Evolutionary conservation across 352 stramenopile species (phyloP).

Genomic region (Globisporangium spinosum): DNA sequence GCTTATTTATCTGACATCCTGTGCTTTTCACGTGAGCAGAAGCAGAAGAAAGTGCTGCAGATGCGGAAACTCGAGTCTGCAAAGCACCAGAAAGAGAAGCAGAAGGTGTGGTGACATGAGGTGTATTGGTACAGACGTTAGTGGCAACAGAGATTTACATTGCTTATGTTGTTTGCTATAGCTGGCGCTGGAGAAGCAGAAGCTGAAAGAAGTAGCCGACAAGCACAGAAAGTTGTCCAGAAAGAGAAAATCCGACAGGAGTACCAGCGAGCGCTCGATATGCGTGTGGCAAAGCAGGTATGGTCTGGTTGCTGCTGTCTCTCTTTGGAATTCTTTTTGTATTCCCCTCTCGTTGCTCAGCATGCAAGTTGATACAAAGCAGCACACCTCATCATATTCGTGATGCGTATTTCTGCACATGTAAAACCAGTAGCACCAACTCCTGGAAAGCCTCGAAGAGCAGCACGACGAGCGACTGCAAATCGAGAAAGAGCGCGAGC

Average conservation of each 20-base stretch:
- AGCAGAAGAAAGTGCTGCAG: slow-evolving; percentile 46
- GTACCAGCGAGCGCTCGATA: slow-evolving; percentile 31
- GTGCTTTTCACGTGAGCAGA: slow-evolving; percentile 23
- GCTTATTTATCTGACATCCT: not conserved
- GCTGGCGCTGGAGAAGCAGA: slow-evolving; percentile 39
- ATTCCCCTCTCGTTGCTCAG: not conserved
- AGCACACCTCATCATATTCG: not conserved
- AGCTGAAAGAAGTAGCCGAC: slow-evolving; percentile 39
- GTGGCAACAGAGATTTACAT: not conserved
- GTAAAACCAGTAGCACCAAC: slow-evolving; percentile 31
- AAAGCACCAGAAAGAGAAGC: slow-evolving; percentile 48
- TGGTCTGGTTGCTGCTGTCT: not conserved
- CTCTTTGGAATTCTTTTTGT: not conserved
- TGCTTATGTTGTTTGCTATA: slow-evolving; percentile 10
- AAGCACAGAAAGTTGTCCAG: slow-evolving; percentile 25
- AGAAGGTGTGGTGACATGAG: slow-evolving; percentile 26
- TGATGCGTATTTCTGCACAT: not conserved
- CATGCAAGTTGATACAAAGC: not conserved
- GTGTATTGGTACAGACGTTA: not conserved
- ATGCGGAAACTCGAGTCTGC: slow-evolving; percentile 40
- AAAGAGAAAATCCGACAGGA: slow-evolving; percentile 52
- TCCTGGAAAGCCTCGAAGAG: slow-evolving; percentile 29
- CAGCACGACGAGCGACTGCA: slow-evolving; percentile 37
- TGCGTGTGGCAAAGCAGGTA: slow-evolving; percentile 43
- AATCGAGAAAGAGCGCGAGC: slow-evolving; percentile 37